Evolutionary conservation across 148 eudicot species (phyloP).

Genomic region (Rhododendron henanense): DNA sequence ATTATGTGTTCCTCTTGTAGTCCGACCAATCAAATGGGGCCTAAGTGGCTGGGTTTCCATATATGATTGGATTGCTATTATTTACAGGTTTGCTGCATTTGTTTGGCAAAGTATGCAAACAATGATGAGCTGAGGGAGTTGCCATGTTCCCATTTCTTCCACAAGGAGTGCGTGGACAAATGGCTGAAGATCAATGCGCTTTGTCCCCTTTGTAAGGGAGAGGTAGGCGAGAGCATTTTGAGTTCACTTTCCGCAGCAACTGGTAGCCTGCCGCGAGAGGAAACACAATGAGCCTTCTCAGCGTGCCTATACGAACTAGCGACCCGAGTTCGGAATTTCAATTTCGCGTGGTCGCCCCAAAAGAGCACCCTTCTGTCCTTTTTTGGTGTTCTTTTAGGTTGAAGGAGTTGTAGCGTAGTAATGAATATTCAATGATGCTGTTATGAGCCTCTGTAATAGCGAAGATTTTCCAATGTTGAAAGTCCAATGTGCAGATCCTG

Average conservation of each 20-base stretch:
- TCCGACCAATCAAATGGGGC: background rate
- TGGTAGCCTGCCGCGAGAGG: slow-evolving; percentile 38
- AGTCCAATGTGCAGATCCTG: background rate
- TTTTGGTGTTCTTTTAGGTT: background rate
- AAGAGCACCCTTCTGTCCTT: background rate
- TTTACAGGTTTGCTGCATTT: slow-evolving; percentile 83
- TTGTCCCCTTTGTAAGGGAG: slow-evolving; percentile 88
- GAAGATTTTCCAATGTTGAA: background rate
- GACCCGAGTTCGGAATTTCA: background rate
- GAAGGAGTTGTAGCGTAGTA: background rate
- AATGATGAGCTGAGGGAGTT: slow-evolving; percentile 81
- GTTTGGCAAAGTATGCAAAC: slow-evolving; percentile 82
- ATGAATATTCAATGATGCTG: background rate
- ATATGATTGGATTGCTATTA: background rate
- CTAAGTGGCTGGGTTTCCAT: background rate
- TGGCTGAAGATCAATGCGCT: slow-evolving; percentile 88
- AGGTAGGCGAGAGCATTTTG: slow-evolving; percentile 67
- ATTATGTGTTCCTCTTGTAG: background rate
- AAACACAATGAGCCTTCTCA: background rate
- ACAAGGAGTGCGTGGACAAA: slow-evolving; percentile 90
- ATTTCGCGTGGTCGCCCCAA: background rate
- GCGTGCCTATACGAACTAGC: background rate
- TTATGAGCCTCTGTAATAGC: slow-evolving; percentile 6
- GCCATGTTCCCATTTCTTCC: slow-evolving; percentile 83
- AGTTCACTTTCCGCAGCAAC: slow-evolving; percentile 58